These are phyloP conservation scores for Pyrenula massariospora DNA, from an alignment of 495 filamentous ascomycete genomes.

Conservation along the genomic window DNA sequence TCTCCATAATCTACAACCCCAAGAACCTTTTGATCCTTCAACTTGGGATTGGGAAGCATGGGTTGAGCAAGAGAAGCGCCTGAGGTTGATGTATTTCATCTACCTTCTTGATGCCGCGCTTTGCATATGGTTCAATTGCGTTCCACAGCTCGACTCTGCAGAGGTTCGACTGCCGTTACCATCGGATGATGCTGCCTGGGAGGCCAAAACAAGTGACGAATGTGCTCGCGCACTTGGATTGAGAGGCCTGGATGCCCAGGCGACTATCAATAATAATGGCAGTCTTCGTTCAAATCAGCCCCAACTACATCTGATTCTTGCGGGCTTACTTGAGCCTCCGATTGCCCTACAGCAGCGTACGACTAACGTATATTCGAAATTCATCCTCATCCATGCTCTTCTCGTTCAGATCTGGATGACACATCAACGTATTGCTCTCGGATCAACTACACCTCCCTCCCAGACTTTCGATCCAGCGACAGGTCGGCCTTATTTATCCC, in stretches of 20 bases:
- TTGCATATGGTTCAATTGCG: constrained; percentile 52
- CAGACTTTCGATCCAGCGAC: constrained; percentile 20
- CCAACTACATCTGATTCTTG: constrained; percentile 39
- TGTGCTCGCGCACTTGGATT: constrained; percentile 52
- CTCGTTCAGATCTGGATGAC: constrained; percentile 37
- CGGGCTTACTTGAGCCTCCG: constrained; percentile 38
- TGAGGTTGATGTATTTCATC: constrained; percentile 46
- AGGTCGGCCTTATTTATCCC: constrained; percentile 27
- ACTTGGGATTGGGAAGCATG: constrained; percentile 48
- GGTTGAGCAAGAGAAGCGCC: constrained; percentile 57
- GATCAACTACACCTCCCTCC: constrained; percentile 4
- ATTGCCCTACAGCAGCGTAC: constrained; percentile 39
- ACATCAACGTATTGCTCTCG: constrained; percentile 14
- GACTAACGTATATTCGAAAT: constrained; percentile 57
- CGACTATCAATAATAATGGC: constrained; percentile 39
- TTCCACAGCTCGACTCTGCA: constrained; percentile 40
- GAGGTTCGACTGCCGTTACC: constrained; percentile 50
- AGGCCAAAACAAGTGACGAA: constrained; percentile 36
- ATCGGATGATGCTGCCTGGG: constrained; percentile 56
- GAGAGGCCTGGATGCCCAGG: constrained; percentile 29
- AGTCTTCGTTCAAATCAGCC: constrained; percentile 46
- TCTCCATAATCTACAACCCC: constrained; percentile 24
- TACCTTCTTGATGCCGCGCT: constrained; percentile 46
- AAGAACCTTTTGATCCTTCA: constrained; percentile 18
- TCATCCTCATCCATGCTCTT: constrained; percentile 55